Base-by-base conservation (phyloP, 306 rosid genomes). In the Cucurbita moschata region DNA sequence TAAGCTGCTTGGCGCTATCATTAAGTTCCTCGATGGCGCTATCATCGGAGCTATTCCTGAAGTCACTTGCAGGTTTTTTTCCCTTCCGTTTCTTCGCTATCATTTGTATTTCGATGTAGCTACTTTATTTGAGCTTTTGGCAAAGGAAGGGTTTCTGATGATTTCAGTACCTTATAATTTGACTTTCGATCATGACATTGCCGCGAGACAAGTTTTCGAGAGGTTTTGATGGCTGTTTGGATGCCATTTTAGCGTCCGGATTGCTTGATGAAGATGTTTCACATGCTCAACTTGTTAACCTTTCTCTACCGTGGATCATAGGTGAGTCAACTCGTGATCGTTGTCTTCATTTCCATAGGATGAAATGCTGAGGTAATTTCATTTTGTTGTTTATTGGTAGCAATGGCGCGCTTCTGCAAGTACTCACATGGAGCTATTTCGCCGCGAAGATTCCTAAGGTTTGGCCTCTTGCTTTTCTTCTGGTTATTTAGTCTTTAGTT, bases 1-100 rank as follows among this genome's bases (percentile, higher is more conserved):
- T 38, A 80, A 59, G 73, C 81, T 73, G 80, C 97, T 97, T 56
- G 87, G 91, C 4, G 99, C 99, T 30, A 83, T 94, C 77, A 77
- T 94, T 90, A 85, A 94, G 73, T 94, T 94, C 86, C 62, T 94
- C 52, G 99, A 97, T 19, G 99, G 99, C 69, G 99, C 96, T 43
- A 91, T 94, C 80, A 79, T 94, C 72, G 99, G 99, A 68, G 99
- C 97, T 79, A 90, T 86, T 74, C 99, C 97, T 63, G 91, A 94
- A 84, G 85, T 89, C 76, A 87, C 97, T 10, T 94, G 91, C 87
- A 82, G 98, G 97, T 90, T 46, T 75, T 8, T 42, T 53, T 62
- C 1, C 30, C 59, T 71, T 5, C 49, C 67, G 61, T 64, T 46
- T 72, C 81, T 74, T 18, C 9, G 64, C 66, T 46, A 61, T 15